phyloP scores from a whole-genome alignment of 2,329 filamentous ascomycete species.

The Aurifilum marmelostoma region DNA sequence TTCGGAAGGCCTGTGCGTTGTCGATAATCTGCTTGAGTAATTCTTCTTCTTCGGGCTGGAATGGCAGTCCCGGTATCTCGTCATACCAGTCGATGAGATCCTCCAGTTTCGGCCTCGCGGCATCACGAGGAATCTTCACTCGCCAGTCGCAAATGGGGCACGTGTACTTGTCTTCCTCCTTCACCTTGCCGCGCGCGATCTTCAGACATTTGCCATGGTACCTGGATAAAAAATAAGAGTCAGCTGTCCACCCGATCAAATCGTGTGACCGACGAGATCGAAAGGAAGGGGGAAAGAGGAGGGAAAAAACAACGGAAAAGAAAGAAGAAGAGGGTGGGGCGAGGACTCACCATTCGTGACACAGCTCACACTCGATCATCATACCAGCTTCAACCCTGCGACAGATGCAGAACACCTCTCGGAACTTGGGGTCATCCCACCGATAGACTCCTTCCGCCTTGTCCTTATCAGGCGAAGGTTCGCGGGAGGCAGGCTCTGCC shows the following conservation, averaged over 20 bases:
- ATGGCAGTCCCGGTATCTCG: conserved; percentile 79
- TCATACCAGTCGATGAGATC: conserved; percentile 83
- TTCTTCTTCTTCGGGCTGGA: conserved; percentile 94
- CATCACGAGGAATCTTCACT: conserved; percentile 94
- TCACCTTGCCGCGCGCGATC: conserved; percentile 95
- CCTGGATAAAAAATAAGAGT: conserved; percentile 49
- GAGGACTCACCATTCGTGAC: conserved; percentile 89
- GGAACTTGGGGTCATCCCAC: conserved; percentile 64
- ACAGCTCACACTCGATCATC: conserved; percentile 99
- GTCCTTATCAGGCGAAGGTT: conserved; percentile 61
- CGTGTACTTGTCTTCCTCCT: conserved; percentile 97
- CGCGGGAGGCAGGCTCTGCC: conserved; percentile 87
- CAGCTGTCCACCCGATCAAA: background rate
- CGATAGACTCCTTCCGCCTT: conserved; percentile 46
- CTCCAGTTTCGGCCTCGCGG: conserved; percentile 91
- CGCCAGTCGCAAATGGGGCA: conserved; percentile 98
- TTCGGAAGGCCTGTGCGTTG: conserved; percentile 80
- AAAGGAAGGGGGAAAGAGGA: conserved; percentile 40
- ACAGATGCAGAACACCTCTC: conserved; percentile 96
- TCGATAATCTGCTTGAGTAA: conserved; percentile 84
- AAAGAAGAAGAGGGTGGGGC: too few species aligned
- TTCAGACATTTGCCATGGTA: conserved; percentile 98
- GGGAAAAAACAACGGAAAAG: background rate
- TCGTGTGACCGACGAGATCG: conserved; percentile 64
- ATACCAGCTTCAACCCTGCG: conserved; percentile 90